Conservation (phyloP, 768 basidiomycete genomes). For the Hygrophorus russula region DNA sequence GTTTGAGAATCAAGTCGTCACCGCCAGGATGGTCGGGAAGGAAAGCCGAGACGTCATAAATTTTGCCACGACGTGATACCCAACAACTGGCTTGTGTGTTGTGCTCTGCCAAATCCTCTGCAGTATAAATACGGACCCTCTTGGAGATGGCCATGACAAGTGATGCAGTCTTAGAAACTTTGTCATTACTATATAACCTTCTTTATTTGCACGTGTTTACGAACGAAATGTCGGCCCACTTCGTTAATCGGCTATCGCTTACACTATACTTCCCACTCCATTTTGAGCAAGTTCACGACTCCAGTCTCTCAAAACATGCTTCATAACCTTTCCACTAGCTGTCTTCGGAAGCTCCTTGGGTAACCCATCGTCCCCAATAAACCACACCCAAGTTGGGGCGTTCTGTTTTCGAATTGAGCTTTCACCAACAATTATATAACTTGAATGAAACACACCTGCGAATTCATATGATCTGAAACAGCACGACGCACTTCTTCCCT, state of each 20-base stretch:
- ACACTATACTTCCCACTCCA: too few relatives aligned
- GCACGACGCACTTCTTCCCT: conserved; percentile 40
- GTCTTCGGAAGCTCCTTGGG: conserved; percentile 66
- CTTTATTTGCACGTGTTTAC: too few relatives aligned
- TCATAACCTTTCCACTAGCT: conserved; percentile 81
- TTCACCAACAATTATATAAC: conserved; percentile 1
- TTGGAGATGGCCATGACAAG: conserved; percentile 38
- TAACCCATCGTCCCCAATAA: conserved; percentile 54
- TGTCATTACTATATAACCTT: too few relatives aligned
- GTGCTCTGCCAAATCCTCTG: conserved; percentile 65
- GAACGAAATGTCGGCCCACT: too few relatives aligned
- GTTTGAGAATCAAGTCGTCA: conserved; percentile 76
- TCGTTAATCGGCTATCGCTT: conserved; percentile 13
- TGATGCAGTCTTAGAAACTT: too few relatives aligned
- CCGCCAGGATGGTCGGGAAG: conserved; percentile 88
- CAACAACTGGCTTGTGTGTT: conserved; percentile 57
- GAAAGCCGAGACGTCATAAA: conserved; percentile 86
- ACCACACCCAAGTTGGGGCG: conserved; percentile 77
- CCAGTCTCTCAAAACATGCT: conserved; percentile 67
- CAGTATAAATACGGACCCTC: conserved; percentile 62
- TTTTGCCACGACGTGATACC: conserved; percentile 69
- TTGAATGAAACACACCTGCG: conserved; percentile 44
- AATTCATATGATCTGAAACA: conserved; percentile 59
- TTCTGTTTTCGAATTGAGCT: conserved; percentile 34
- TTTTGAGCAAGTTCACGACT: conserved; percentile 40